Percentiles rank a stretch among this genome's conserved stretches.
These are phyloP conservation scores for Coemansia guatemalensis DNA, from an alignment of 192 early-diverging fungal species.

Conservation along the genomic window DNA sequence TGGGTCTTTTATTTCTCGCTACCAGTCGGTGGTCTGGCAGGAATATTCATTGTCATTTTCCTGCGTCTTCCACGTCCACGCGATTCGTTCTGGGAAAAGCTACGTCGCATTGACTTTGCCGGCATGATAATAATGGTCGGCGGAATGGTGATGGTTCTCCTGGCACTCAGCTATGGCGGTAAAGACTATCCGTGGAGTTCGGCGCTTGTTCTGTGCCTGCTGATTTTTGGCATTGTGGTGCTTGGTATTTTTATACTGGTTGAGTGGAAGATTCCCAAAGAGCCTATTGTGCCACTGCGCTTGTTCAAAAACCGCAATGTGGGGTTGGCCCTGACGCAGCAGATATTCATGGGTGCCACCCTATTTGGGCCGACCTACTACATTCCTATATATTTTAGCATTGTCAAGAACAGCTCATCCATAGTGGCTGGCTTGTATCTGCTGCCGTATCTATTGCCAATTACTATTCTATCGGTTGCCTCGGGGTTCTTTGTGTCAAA, in stretches of 20 bases:
- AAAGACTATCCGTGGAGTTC: conserved; percentile 66
- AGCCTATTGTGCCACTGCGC: conserved; percentile 64
- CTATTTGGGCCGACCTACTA: conserved; percentile 63
- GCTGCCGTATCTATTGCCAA: conserved; percentile 71
- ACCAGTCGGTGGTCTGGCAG: conserved; percentile 44
- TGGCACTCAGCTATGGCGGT: conserved; percentile 77
- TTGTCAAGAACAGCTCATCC: conserved; percentile 69
- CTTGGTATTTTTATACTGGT: conserved; percentile 54
- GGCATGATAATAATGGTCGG: conserved; percentile 58
- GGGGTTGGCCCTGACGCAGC: conserved; percentile 16
- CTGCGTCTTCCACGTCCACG: conserved; percentile 41
- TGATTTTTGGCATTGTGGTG: conserved; percentile 53
- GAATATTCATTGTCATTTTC: conserved; percentile 35
- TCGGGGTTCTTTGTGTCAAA: conserved; percentile 63
- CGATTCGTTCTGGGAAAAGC: conserved; percentile 48
- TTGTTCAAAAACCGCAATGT: conserved; percentile 58
- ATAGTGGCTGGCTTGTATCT: conserved; percentile 69
- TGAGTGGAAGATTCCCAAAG: conserved; percentile 56
- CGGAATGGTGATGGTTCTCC: conserved; percentile 61
- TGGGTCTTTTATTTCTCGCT: conserved; percentile 63
- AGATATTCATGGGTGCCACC: conserved; percentile 28
- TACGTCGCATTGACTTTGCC: conserved; percentile 62
- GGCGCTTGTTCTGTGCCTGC: conserved; percentile 58
- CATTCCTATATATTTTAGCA: conserved; percentile 62
- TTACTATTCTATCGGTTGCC: conserved; percentile 62